phyloP scores from a whole-genome alignment of 257 asterid genomes.

The Gentiana straminea region DNA sequence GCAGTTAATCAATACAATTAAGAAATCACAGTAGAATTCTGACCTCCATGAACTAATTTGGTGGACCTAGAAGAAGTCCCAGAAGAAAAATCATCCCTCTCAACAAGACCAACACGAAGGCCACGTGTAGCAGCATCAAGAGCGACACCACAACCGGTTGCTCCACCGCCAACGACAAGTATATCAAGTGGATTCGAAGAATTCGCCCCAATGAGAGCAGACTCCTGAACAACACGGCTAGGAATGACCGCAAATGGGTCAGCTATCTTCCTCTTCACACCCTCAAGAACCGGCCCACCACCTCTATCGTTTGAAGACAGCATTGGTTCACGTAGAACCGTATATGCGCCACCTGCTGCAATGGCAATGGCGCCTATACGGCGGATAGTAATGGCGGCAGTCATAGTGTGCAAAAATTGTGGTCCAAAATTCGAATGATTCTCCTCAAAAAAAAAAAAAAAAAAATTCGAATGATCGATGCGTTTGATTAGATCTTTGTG shows the following conservation, averaged over 20 bases:
- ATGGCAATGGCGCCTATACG: conserved; percentile 62
- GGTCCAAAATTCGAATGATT: background rate
- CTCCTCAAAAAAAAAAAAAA: no score
- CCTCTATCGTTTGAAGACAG: conserved; percentile 60
- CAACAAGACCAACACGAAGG: conserved; percentile 96
- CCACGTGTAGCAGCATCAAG: conserved; percentile 95
- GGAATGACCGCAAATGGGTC: conserved; percentile 62
- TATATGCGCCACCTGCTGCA: conserved; percentile 51
- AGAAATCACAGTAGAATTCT: conserved; percentile 13
- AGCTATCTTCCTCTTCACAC: conserved; percentile 35
- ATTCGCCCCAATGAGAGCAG: conserved; percentile 53
- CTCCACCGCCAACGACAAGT: conserved; percentile 92
- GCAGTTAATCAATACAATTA: background rate
- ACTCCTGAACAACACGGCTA: conserved; percentile 58
- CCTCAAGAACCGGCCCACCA: conserved; percentile 27
- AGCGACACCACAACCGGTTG: conserved; percentile 92
- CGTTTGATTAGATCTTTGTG: background rate
- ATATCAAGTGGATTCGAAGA: conserved; percentile 73
- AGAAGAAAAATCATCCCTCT: conserved; percentile 89
- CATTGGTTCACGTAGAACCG: conserved; percentile 32
- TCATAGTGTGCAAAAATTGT: conserved; percentile 23
- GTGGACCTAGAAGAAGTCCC: conserved; percentile 97
- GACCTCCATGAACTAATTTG: conserved; percentile 96
- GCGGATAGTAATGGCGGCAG: conserved; percentile 64
- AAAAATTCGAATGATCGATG: background rate